Evolutionary conservation across 2,329 filamentous ascomycete genomes (phyloP).

Genomic region (Trichoderma sp.): DNA sequence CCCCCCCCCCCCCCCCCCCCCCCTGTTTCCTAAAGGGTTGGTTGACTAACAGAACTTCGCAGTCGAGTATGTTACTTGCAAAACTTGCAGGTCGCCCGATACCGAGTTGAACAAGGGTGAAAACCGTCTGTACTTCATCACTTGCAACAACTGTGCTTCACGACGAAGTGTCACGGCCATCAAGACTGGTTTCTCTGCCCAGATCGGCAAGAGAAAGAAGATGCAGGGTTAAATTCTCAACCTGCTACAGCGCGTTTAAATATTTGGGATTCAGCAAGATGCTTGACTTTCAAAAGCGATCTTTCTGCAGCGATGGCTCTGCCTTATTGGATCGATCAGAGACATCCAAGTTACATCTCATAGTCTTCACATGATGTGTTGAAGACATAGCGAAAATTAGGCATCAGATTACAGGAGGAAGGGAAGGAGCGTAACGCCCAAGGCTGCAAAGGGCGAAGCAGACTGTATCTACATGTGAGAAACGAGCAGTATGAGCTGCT

Average conservation of each 20-base stretch:
- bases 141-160: conserved; percentile 81
- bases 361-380: neutral
- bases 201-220: conserved; percentile 98
- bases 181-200: conserved; percentile 99
- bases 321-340: conserved; percentile 10
- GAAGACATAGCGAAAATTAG: neutral
- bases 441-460: conserved; percentile 1
- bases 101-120: conserved; percentile 98
- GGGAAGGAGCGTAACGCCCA: conserved; percentile 1
- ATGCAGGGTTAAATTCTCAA: conserved; percentile 70
- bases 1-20: too few species aligned
- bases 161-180: conserved; percentile 92
- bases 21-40: neutral
- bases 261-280: conserved; percentile 2
- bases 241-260: neutral
- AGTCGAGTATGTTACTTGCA: conserved; percentile 98
- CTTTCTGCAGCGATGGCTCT: conserved; percentile 7
- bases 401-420: neutral
- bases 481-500: neutral
- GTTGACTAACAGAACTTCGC: conserved; percentile 36
- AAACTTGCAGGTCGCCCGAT: conserved; percentile 93
- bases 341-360: conserved; percentile 3
- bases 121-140: conserved; percentile 98
- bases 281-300: conserved; percentile 6
- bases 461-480: neutral